Evolutionary conservation across 176 grass and related monocot species (phyloP).

Genomic region (Phyllostachys edulis): DNA sequence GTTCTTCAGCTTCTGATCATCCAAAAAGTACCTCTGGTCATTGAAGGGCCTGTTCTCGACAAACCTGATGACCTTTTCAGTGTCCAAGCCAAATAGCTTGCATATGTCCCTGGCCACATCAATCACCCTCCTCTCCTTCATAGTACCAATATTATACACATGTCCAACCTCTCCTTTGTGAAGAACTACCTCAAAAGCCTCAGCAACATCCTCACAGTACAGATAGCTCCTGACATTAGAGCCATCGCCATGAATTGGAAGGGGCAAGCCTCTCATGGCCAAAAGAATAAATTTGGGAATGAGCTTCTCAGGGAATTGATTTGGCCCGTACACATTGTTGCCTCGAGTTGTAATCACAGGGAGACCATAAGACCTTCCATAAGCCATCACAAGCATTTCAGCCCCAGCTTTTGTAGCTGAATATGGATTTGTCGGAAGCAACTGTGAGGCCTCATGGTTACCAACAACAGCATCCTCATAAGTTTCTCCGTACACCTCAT

Average conservation of each 20-base stretch:
- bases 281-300: constrained; percentile 80
- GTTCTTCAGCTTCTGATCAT: constrained; percentile 79
- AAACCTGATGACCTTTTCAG: constrained; percentile 46
- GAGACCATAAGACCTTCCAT: constrained; percentile 73
- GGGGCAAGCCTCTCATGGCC: constrained; percentile 57
- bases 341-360: constrained; percentile 77
- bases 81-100: constrained; percentile 57
- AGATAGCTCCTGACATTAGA: constrained; percentile 77
- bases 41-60: constrained; percentile 82
- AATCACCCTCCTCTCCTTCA: constrained; percentile 71
- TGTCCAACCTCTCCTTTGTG: constrained; percentile 79
- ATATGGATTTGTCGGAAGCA: constrained; percentile 76
- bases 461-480: constrained; percentile 78
- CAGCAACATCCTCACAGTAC: constrained; percentile 78
- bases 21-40: constrained; percentile 83
- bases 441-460: constrained; percentile 75
- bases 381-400: constrained; percentile 87
- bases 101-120: constrained; percentile 81
- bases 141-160: constrained; percentile 74
- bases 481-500: constrained; percentile 80
- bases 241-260: constrained; percentile 79
- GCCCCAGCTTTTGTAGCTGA: constrained; percentile 73
- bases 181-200: constrained; percentile 80
- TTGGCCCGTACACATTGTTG: constrained; percentile 81
- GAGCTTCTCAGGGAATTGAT: constrained; percentile 86